phyloP scores from a whole-genome alignment of 495 filamentous ascomycete species.

The Thermothielavioides terrestris region DNA sequence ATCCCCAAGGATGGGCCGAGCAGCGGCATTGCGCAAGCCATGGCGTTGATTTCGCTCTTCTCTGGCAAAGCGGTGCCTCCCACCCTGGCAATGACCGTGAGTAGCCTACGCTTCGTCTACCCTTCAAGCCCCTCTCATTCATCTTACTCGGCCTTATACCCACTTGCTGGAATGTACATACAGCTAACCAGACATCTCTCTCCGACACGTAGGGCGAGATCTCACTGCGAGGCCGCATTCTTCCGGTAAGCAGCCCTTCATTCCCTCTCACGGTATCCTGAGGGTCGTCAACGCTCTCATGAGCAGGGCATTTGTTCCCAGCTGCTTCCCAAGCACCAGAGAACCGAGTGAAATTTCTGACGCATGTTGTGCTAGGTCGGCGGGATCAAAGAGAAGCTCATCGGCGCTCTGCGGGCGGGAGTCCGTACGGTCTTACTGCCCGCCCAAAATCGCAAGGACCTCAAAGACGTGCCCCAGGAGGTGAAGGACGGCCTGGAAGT shows the following conservation, averaged over 20 bases:
- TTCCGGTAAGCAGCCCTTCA: too few relatives aligned
- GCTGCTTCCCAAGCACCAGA: too few relatives aligned
- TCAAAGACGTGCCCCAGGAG: conserved; percentile 83
- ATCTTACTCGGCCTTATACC: too few relatives aligned
- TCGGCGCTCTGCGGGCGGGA: conserved; percentile 85
- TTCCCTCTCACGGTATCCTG: too few relatives aligned
- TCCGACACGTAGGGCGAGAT: too few relatives aligned
- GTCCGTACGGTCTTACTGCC: conserved; percentile 92
- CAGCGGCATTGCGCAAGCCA: conserved; percentile 86
- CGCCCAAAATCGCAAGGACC: conserved; percentile 83
- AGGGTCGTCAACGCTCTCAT: too few relatives aligned
- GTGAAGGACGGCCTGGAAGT: conserved; percentile 84
- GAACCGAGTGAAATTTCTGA: conserved; percentile 70
- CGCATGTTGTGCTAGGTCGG: conserved; percentile 82
- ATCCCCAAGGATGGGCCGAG: conserved; percentile 90
- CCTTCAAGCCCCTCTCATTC: not conserved
- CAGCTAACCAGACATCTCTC: too few relatives aligned
- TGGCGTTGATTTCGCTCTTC: conserved; percentile 89
- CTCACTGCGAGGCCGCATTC: too few relatives aligned
- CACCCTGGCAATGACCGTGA: conserved; percentile 84
- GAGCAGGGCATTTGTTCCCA: too few relatives aligned
- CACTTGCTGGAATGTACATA: too few relatives aligned
- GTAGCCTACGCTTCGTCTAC: conserved; percentile 9
- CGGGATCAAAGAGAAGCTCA: conserved; percentile 98
- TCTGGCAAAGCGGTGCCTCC: conserved; percentile 81